A percentile compares a stretch with the other conserved stretches of the same genome.
Evolutionary conservation across 2,329 filamentous ascomycete species (phyloP).

Genomic region (Mycogone perniciosa): DNA sequence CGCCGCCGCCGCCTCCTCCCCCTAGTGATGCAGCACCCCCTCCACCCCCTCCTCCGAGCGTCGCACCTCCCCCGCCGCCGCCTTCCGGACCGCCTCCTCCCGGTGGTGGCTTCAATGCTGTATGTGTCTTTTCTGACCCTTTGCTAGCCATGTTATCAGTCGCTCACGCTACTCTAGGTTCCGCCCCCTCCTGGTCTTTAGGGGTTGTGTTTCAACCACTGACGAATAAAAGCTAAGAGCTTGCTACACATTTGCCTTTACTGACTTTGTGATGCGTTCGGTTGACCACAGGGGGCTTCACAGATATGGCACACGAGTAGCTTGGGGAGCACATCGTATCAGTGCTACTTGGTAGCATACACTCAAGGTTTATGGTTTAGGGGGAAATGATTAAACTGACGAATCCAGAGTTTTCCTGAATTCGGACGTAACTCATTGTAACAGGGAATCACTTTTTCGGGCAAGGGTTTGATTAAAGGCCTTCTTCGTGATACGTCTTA

Average conservation of each 20-base stretch:
- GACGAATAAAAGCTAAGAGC: slow-evolving; percentile 13
- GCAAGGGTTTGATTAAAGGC: too few species aligned
- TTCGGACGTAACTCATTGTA: slow-evolving; percentile 9
- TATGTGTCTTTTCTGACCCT: slow-evolving; percentile 34
- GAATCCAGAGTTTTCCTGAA: slow-evolving; percentile 9
- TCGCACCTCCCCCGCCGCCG: slow-evolving; percentile 50
- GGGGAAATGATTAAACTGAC: slow-evolving; percentile 10
- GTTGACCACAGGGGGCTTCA: slow-evolving; percentile 13
- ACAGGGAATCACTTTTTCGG: slow-evolving; percentile 4
- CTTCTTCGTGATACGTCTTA: too few species aligned
- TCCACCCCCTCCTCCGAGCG: slow-evolving; percentile 50
- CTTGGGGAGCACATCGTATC: slow-evolving; percentile 9
- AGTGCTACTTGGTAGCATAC: slow-evolving; percentile 4
- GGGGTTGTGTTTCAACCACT: slow-evolving; percentile 8
- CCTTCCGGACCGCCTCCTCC: slow-evolving; percentile 39
- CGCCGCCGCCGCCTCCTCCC: slow-evolving; percentile 53
- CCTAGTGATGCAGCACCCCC: slow-evolving; percentile 56
- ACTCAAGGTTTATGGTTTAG: slow-evolving; percentile 1
- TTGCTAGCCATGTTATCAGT: background rate
- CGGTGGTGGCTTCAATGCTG: slow-evolving; percentile 55
- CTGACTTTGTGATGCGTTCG: slow-evolving; percentile 13
- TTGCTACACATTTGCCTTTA: slow-evolving; percentile 8
- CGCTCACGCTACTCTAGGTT: slow-evolving; percentile 33
- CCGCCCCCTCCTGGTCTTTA: slow-evolving; percentile 52
- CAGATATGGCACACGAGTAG: slow-evolving; percentile 6